Conservation (phyloP, 169 alveolate species). For the Cryptosporidium meleagridis region DNA sequence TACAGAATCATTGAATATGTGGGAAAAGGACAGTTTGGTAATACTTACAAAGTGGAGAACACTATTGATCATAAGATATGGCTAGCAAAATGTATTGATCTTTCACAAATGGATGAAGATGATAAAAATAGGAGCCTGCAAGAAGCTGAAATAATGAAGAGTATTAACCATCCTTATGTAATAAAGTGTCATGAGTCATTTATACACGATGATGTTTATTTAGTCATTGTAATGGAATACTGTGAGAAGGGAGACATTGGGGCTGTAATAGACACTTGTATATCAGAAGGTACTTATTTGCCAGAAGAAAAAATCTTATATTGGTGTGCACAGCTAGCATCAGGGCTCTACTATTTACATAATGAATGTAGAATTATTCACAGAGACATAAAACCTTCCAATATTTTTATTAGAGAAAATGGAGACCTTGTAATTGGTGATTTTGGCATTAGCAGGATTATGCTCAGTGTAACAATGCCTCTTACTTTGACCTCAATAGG, state of each 20-base stretch:
- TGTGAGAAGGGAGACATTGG: slow-evolving; percentile 88
- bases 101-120: slow-evolving; percentile 75
- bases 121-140: slow-evolving; percentile 69
- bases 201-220: slow-evolving; percentile 80
- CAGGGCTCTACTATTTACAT: slow-evolving; percentile 88
- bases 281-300: slow-evolving; percentile 82
- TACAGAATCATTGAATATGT: slow-evolving; percentile 67
- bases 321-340: slow-evolving; percentile 87
- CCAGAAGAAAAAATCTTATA: slow-evolving; percentile 86
- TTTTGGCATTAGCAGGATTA: slow-evolving; percentile 91
- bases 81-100: slow-evolving; percentile 73
- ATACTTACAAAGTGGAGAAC: slow-evolving; percentile 49
- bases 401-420: slow-evolving; percentile 87
- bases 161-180: slow-evolving; percentile 87
- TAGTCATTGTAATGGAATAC: slow-evolving; percentile 86
- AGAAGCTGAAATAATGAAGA: slow-evolving; percentile 84
- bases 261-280: slow-evolving; percentile 83
- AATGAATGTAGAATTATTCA: slow-evolving; percentile 86
- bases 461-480: slow-evolving; percentile 84
- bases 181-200: slow-evolving; percentile 85
- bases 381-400: slow-evolving; percentile 90
- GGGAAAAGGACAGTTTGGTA: slow-evolving; percentile 73
- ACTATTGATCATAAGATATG: slow-evolving; percentile 60
- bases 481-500: slow-evolving; percentile 90
- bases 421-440: slow-evolving; percentile 90